Evolutionary conservation across 768 basidiomycete genomes (phyloP).

Genomic region (Leccinum subtestaceum): DNA sequence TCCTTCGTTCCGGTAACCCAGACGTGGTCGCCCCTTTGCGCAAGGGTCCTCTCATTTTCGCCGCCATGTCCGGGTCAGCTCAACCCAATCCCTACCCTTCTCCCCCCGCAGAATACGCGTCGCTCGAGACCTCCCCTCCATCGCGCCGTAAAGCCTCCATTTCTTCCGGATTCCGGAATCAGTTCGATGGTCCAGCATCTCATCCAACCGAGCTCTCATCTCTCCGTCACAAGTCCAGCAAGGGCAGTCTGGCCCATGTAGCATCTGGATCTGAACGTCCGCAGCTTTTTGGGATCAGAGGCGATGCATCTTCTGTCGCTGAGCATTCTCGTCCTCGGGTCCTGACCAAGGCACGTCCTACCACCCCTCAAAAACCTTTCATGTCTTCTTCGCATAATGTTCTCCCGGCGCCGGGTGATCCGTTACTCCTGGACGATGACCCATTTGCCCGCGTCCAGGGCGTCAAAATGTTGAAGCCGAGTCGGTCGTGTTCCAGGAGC

Average conservation of each 20-base stretch:
- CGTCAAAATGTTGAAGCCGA: conserved; percentile 44
- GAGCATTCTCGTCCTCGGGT: conserved; percentile 24
- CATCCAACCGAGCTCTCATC: conserved; percentile 15
- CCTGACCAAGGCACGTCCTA: conserved; percentile 33
- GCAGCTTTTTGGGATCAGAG: conserved; percentile 3
- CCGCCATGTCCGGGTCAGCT: conserved; percentile 45
- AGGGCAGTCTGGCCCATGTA: conserved; percentile 3
- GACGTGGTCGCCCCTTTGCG: conserved; percentile 25
- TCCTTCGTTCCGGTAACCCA: conserved; percentile 17
- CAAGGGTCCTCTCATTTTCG: conserved; percentile 62
- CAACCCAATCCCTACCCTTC: conserved; percentile 23
- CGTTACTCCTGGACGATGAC: conserved; percentile 31
- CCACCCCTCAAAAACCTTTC: conserved; percentile 30
- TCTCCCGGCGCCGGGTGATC: conserved; percentile 13
- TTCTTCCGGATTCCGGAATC: conserved; percentile 4
- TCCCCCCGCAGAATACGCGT: conserved; percentile 24
- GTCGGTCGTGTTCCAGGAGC: conserved; percentile 5
- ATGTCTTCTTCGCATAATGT: conserved; percentile 11
- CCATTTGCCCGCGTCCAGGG: conserved; percentile 56
- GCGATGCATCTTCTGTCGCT: conserved; percentile 1
- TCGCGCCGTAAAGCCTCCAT: conserved; percentile 2
- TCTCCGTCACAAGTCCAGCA: conserved; percentile 18
- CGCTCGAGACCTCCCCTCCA: conserved; percentile 6
- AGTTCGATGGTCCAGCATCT: background rate
- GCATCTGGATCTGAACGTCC: conserved; percentile 12